Evolutionary conservation across 2,329 filamentous ascomycete genomes (phyloP), one percentile per base, ranked within the genome.

Genomic region (Cordyceps javanica): DNA sequence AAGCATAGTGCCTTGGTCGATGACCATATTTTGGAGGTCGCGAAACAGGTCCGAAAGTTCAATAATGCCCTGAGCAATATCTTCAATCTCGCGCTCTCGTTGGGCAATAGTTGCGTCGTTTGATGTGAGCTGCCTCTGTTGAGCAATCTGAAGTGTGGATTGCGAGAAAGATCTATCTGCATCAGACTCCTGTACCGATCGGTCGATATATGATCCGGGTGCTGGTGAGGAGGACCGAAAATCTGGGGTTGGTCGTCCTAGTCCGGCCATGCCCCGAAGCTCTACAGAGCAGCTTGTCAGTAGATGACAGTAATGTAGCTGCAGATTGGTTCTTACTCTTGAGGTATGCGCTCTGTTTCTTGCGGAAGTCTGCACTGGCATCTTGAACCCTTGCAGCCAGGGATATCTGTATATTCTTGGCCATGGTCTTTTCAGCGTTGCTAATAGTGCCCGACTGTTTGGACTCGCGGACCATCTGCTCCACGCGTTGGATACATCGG

Each of bases 21-120:
- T 92, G 65, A 95, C 91, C 92, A 99, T 97, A 49, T 81, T 87
- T 73, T 99, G 94, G 30, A 99, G 77, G 67, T 99, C 94, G 61
- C 95, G 90, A 77, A 99, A 99, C 52, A 99, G 90, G 70, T 97
- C 94, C 4, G 93, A 90, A 8, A 99, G 78, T 69, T 97, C 93
- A 67, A 99, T 97, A 72, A 99, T 97, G 59, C 94, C 93, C 70
- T 97, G 92, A 2, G 94, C 94, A 62, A 99, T 99, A 65, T 97
- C 92, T 68, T 96, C 95, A 66, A 99, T 99, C 72, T 97, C 94
- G 41, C 89, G 87, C 73, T 99, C 94, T 62, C 94, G 89, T 71
- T 97, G 94, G 60, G 87, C 83, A 65, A 99, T 97, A 38, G 85
- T 85, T 3, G 86, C 80, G 69, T 97, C 93, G 68, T 95, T 91